A percentile compares a stretch with the other conserved stretches of the same genome.
Conservation (phyloP, 129 eudicot species). For the Artemisia annua region DNA sequence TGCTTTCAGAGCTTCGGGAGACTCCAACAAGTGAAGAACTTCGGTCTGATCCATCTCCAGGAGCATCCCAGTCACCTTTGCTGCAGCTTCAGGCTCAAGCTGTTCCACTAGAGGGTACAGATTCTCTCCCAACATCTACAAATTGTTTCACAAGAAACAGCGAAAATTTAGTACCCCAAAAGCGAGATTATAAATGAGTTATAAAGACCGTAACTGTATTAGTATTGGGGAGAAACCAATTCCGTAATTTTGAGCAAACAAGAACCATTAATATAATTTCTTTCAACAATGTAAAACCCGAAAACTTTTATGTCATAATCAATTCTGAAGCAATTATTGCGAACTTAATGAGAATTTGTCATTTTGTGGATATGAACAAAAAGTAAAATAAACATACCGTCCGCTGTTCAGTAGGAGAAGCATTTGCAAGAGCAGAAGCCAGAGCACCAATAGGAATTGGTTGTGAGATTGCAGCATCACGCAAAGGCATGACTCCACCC, state of each 20-base stretch:
- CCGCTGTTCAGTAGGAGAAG: conserved; percentile 36
- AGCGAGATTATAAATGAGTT: neutral
- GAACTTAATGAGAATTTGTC: too few relatives aligned
- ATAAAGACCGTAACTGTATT: too few relatives aligned
- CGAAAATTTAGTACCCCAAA: neutral
- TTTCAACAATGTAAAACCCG: too few relatives aligned
- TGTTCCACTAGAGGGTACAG: conserved; percentile 74
- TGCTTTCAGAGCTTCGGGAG: conserved; percentile 67
- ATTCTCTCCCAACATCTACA: conserved; percentile 78
- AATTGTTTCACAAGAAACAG: neutral
- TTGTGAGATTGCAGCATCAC: conserved; percentile 23
- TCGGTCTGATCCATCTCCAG: conserved; percentile 79
- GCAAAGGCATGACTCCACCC: conserved; percentile 34
- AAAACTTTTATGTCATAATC: too few relatives aligned
- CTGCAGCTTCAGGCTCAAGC: conserved; percentile 70
- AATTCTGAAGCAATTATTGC: too few relatives aligned
- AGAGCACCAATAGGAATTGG: conserved; percentile 27
- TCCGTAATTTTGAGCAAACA: too few relatives aligned
- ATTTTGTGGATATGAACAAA: neutral
- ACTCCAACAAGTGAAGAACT: conserved; percentile 69
- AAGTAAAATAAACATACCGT: neutral
- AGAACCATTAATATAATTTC: too few relatives aligned
- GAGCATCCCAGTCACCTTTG: conserved; percentile 88
- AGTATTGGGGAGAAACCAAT: too few relatives aligned
- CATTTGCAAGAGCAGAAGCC: conserved; percentile 42